A percentile compares a stretch with the other conserved stretches of the same genome.
Evolutionary conservation across 2,329 filamentous ascomycete species (phyloP).

Genomic region (Lecanoromycetidae sp.): DNA sequence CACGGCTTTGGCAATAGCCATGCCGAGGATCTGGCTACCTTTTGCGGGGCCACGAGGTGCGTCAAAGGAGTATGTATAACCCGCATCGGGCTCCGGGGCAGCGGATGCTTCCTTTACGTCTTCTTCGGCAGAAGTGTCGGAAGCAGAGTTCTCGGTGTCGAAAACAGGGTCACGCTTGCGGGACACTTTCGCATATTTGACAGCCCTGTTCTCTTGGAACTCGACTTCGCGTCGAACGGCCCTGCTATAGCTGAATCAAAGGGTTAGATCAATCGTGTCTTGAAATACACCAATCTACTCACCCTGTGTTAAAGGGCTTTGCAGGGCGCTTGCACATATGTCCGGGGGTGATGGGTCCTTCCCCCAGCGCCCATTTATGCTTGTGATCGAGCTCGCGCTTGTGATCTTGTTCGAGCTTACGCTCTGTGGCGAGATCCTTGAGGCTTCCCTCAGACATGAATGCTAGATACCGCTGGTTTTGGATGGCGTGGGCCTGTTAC

Average conservation of each 20-base stretch:
- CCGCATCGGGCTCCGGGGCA: constrained; percentile 35
- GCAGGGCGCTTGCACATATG: constrained; percentile 14
- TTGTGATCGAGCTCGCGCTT: constrained; percentile 39
- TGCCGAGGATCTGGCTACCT: constrained; percentile 46
- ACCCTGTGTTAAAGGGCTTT: constrained; percentile 5
- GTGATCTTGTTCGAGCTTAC: constrained; percentile 21
- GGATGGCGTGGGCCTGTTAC: too few relatives aligned
- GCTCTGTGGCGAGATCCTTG: constrained; percentile 8
- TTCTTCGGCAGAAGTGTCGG: constrained; percentile 34
- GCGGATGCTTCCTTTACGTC: constrained; percentile 33
- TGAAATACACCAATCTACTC: not conserved
- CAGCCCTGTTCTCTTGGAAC: constrained; percentile 18
- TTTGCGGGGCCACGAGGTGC: constrained; percentile 36
- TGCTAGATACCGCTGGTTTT: constrained; percentile 2
- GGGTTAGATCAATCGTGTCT: not conserved
- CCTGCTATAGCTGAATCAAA: not conserved
- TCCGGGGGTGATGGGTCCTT: constrained; percentile 25
- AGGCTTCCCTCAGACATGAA: constrained; percentile 12
- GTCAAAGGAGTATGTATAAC: constrained; percentile 44
- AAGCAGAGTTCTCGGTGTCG: constrained; percentile 16
- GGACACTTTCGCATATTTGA: constrained; percentile 22
- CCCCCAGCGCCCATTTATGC: constrained; percentile 40
- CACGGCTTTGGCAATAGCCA: constrained; percentile 45
- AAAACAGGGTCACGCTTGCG: constrained; percentile 36
- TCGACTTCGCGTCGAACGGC: constrained; percentile 3